Base-by-base conservation (phyloP, 176 grass and related monocot genomes). In the Rhynchospora tenuis region DNA sequence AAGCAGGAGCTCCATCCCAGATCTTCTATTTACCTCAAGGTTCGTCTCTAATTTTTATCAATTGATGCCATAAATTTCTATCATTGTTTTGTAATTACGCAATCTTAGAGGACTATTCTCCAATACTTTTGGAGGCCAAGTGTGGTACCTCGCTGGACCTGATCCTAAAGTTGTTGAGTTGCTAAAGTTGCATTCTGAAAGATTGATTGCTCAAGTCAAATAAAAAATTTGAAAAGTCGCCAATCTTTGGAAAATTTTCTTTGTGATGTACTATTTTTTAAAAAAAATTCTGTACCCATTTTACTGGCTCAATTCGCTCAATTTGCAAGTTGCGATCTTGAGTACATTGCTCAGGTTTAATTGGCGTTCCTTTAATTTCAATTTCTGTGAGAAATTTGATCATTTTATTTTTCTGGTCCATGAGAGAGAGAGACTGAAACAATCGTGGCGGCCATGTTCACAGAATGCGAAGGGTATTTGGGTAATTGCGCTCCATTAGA, bases 1-100 rank as follows among this genome's bases (percentile, higher is more conserved):
- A 84, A 89, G 60, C 88, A 95, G 86, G 93, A 99, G 64, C 91
- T 99, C 78, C 83, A 68, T 82, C 89, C 89, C 42, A 65, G 50
- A 1, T 99, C 93, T 13, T 64, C 85, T 26, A 89, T 95, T 75
- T 95, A 93, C 91, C 80, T 77, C 55, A 95, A 95, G 93, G 96
- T 95, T 42, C 22, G 68, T 13, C 59, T 22, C 20, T 68, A 56
- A 7, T 15, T 79, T 48, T 56, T 0, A 6, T 43, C 51, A 22
- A 38, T 58, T 52, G 46, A 60, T 55, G 38, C 27, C 1, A 61
- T 65, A 17, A 26, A 61, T 69, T 64, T 17, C 4, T 24, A n/a
- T 9, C 28, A 58, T 65, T 83, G 28, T 42, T 26, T 46, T 52
- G 29, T 55, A 47, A 68, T 79, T 79, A 31, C 3, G 73, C 9